phyloP scores from a whole-genome alignment of 2,329 filamentous ascomycete species.

The Alternaria ethzedia region DNA sequence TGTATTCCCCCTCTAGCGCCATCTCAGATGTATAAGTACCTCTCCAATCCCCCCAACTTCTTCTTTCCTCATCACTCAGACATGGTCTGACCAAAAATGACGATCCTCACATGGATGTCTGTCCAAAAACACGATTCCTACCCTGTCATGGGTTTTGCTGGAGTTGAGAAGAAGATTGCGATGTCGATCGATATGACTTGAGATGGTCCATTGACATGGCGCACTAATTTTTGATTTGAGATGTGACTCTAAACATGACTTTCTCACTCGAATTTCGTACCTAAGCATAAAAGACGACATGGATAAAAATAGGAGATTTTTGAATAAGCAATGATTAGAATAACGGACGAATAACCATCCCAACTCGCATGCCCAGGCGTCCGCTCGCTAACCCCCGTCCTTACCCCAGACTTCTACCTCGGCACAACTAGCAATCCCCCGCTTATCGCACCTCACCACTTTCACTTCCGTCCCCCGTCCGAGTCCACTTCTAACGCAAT shows the following conservation, averaged over 20 bases:
- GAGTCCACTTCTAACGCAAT: not conserved
- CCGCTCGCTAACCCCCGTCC: not conserved
- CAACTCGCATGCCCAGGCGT: not conserved
- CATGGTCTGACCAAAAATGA: not conserved
- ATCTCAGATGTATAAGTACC: not conserved
- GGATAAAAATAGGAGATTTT: not conserved
- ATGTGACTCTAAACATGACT: not conserved
- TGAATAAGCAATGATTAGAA: not conserved
- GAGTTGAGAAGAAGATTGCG: not conserved
- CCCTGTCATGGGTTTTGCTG: not conserved
- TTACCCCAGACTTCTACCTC: not conserved
- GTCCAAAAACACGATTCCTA: not conserved
- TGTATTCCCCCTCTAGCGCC: not conserved
- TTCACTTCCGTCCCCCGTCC: not conserved
- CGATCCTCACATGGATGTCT: not conserved
- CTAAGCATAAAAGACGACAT: not conserved
- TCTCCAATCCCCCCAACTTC: not conserved
- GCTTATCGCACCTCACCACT: not conserved
- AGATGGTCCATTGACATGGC: not conserved
- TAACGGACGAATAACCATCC: not conserved
- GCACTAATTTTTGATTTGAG: not conserved
- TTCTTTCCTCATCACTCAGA: not conserved
- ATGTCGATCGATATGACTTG: not conserved
- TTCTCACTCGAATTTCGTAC: rapidly evolving
- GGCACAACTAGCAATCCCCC: not conserved